Evolutionary conservation across 2,329 filamentous ascomycete genomes (phyloP), one percentile per base, ranked within the genome.

Genomic region (Penicillium fuscoglaucum): DNA sequence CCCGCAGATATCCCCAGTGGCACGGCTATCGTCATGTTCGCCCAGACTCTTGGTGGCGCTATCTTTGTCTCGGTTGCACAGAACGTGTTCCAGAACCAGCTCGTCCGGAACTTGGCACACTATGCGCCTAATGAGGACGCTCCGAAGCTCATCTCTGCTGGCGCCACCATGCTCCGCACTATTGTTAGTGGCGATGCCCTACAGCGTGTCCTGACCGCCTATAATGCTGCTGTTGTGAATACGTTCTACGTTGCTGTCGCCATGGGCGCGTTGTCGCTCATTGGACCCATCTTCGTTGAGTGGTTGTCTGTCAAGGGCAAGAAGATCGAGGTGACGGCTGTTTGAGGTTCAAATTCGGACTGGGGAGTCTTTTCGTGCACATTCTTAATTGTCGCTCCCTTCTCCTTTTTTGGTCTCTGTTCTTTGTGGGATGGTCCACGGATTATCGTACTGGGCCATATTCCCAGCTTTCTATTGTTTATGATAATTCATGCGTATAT

Each of bases 221-320:
- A 78, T 59, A 78, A 75, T 43, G 59, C 63, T 12, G 70, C 76
- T 3, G 61, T 78, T 21, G 73, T 70, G 8, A 59, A 75, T 44
- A 73, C 75, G 0, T 78, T 74, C 62, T 76, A 76, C 57, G 71
- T 74, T n/a, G 61, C 67, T 21, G 68, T 76, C 6, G 74, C 70
- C 1, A 75, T 78, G 70, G 67, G 69, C 10, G 70, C 68, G n/a
- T 50, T 77, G 39, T 68, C 68, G 3, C 59, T 74, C 6, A 41
- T 77, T 35, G 72, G 70, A 0, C 70, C 72, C 1, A 59, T 75
- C 28, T 72, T 70, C 33, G 62, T 79, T 13, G 70, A 78, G 59
- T 79, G 76, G 76, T 68, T 74, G 52, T 76, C 71, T 4, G 73
- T 79, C 28, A 78, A 75, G 62, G 72, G 70, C 5, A 73, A 66